These are phyloP conservation scores for Cicer judaicum DNA, from an alignment of 306 rosid species.

Conservation along the genomic window DNA sequence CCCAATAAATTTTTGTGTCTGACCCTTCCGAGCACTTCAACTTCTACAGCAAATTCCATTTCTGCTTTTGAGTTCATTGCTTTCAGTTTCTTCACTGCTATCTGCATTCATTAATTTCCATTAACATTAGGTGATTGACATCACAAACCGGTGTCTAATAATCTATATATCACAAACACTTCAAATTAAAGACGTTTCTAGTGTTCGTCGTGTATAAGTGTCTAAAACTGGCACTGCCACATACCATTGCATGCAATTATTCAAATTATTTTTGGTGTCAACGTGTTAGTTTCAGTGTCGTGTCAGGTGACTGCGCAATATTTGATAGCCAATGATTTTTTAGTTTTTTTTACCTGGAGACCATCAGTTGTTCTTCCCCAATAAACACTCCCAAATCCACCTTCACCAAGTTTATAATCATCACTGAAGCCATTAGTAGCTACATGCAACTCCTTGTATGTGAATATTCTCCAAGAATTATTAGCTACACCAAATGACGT, in stretches of 20 bases:
- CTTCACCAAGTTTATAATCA: slow-evolving; percentile 83
- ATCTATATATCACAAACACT: background rate
- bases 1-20: slow-evolving; percentile 87
- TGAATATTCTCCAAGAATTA: slow-evolving; percentile 80
- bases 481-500: slow-evolving; percentile 50
- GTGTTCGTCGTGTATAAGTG: background rate
- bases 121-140: background rate
- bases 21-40: slow-evolving; percentile 90
- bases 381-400: slow-evolving; percentile 88
- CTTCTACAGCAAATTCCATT: slow-evolving; percentile 97
- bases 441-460: slow-evolving; percentile 78
- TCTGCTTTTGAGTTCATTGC: slow-evolving; percentile 88
- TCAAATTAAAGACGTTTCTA: background rate
- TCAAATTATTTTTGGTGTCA: background rate
- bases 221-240: background rate
- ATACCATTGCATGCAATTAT: background rate
- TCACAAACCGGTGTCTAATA: too few species aligned
- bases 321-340: too few species aligned
- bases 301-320: too few species aligned
- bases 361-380: slow-evolving; percentile 86
- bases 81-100: slow-evolving; percentile 92
- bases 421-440: slow-evolving; percentile 87
- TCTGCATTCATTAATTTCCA: slow-evolving; percentile 48
- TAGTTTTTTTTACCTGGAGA: slow-evolving; percentile 55
- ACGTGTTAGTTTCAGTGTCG: background rate